Evolutionary conservation across 108 stramenopile genomes (phyloP), one percentile per base, ranked within the genome.

Genomic region (Fragilaria crotonensis): DNA sequence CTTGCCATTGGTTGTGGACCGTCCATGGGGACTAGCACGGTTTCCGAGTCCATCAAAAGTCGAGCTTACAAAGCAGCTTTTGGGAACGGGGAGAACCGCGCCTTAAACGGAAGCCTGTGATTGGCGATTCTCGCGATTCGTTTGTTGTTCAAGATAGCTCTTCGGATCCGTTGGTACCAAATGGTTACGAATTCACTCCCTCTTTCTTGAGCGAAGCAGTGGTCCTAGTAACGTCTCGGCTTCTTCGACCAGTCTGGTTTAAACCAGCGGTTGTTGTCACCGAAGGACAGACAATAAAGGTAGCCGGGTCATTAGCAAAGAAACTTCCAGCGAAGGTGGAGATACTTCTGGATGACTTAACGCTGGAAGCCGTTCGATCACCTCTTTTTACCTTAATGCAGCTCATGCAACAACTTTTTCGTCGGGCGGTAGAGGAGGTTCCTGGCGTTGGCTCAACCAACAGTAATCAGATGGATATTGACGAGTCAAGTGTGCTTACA

Each of bases 231-330:
- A 52, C 78, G 2, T 74, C 85, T 26, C 81, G 95, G 30, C 72
- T 89, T 3, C 52, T 95, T 29, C 84, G 95, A 21, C 95, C 91
- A 25, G 57, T 92, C 48, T 95, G 90, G 94, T 70, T 77, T 63
- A 93, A 92, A 68, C 81, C 87, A 7, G 77, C 75, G 5, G 91
- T 88, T 30, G 86, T 91, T 19, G 87, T 89, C 5, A 91, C 88
- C 1, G 90, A 90, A 61, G 90, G 90, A 14, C 49, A 60, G 19
- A 71, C 60, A 14, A 62, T 80, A 45, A 62, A 62, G 11, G 53
- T 48, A 32, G 57, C 58, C 25, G 30, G 52, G 11, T 33, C 25
- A 26, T 21, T 14, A 3, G 64, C 76, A 32, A 47, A 64, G 25
- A 61, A 72, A 21, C 50, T 78, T 2, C 89, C 93, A 17, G 77